Evolutionary conservation across 139 green algal species (phyloP).

Genomic region (Picochlorum costavermella): DNA sequence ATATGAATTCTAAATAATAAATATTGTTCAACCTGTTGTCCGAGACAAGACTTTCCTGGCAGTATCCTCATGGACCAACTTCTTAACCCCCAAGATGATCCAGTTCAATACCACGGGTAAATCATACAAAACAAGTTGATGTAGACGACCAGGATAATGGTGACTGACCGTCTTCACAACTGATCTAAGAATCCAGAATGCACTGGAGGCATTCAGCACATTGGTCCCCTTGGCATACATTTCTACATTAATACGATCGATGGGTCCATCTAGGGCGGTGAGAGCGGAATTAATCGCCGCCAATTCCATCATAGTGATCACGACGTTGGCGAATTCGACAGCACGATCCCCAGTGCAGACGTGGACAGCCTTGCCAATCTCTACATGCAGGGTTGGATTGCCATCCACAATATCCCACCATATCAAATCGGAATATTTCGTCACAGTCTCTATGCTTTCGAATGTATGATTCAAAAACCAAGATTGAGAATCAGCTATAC

Average conservation of each 20-base stretch:
- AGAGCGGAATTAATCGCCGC: background rate
- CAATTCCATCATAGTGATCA: conserved; percentile 16
- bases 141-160: conserved; percentile 37
- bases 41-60: conserved; percentile 21
- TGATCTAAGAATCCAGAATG: conserved; percentile 17
- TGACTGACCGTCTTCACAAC: conserved; percentile 31
- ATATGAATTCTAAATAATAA: conserved; percentile 16
- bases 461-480: conserved; percentile 22
- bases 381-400: conserved; percentile 18
- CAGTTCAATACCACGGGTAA: conserved; percentile 27
- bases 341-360: conserved; percentile 13
- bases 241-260: conserved; percentile 15
- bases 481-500: background rate
- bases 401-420: conserved; percentile 9
- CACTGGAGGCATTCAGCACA: conserved; percentile 9
- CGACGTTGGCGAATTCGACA: conserved; percentile 16
- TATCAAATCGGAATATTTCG: conserved; percentile 15
- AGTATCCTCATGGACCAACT: conserved; percentile 29
- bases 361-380: conserved; percentile 13
- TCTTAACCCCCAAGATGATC: conserved; percentile 25
- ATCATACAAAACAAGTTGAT: conserved; percentile 33
- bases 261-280: background rate
- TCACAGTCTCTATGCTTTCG: background rate
- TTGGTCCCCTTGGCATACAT: conserved; percentile 17
- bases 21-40: background rate